Percentiles rank a stretch among this genome's conserved stretches.
Evolutionary conservation across 129 eudicot species (phyloP).

Genomic region (Chrysanthemum lavandulifolium): DNA sequence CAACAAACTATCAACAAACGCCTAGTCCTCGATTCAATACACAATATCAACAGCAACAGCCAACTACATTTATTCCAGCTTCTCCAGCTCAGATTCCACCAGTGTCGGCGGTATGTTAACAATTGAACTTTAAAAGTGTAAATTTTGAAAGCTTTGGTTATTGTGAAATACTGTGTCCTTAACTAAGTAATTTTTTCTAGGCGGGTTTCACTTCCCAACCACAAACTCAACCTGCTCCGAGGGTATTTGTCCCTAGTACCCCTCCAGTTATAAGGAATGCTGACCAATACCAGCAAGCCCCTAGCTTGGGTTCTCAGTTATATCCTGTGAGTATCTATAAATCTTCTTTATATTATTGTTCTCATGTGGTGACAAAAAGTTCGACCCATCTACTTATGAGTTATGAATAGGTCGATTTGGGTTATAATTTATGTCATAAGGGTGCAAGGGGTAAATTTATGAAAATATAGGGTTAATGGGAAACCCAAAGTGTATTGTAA

Average conservation of each 20-base stretch:
- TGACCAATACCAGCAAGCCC: constrained; percentile 75
- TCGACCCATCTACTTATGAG: neutral
- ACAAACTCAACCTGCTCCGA: constrained; percentile 60
- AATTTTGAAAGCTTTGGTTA: constrained; percentile 5
- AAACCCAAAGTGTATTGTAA: neutral
- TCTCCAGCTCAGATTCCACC: constrained; percentile 49
- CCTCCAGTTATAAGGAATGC: constrained; percentile 63
- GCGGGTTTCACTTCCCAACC: constrained; percentile 60
- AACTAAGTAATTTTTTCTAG: constrained; percentile 28
- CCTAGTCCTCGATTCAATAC: constrained; percentile 43
- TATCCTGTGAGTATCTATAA: constrained; percentile 50
- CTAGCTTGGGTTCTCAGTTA: constrained; percentile 63
- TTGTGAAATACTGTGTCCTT: neutral
- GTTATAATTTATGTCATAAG: neutral
- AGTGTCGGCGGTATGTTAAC: constrained; percentile 57
- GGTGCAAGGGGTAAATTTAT: neutral
- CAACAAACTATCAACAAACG: too few relatives aligned
- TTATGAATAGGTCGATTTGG: neutral
- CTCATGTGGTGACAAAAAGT: neutral
- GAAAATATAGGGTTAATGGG: neutral
- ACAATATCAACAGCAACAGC: constrained; percentile 48
- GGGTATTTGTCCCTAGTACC: constrained; percentile 67
- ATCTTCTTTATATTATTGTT: neutral
- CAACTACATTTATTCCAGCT: constrained; percentile 65
- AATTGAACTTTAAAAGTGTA: neutral